These are phyloP conservation scores for Plenodomus biglobosus DNA, from an alignment of 2,329 filamentous ascomycete genomes.

Conservation along the genomic window DNA sequence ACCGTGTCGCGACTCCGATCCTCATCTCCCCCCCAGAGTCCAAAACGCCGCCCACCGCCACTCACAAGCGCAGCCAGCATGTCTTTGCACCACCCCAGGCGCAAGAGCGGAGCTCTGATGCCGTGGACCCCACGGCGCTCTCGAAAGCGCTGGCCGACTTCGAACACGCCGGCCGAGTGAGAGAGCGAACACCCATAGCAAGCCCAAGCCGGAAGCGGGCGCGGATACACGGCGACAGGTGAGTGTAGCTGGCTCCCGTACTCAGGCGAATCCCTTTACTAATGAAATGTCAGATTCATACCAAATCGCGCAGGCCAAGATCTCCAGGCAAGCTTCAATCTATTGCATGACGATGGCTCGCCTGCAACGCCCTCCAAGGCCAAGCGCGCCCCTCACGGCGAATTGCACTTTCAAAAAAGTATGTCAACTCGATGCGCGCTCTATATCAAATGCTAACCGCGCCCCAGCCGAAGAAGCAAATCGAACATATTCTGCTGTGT, in stretches of 20 bases:
- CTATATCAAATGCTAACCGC: constrained; percentile 12
- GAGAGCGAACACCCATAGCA: constrained; percentile 63
- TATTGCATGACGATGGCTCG: constrained; percentile 89
- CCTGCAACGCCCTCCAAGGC: constrained; percentile 86
- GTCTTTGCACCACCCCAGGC: constrained; percentile 29
- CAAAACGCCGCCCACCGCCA: constrained; percentile 61
- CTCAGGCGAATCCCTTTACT: neutral
- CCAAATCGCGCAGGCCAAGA: constrained; percentile 92
- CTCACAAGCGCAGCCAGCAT: constrained; percentile 50
- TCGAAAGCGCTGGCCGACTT: constrained; percentile 63
- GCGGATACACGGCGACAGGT: constrained; percentile 62
- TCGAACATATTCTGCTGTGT: constrained; percentile 81
- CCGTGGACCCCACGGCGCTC: constrained; percentile 61
- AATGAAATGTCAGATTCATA: constrained; percentile 70
- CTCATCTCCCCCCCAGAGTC: constrained; percentile 59
- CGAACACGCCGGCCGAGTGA: constrained; percentile 59
- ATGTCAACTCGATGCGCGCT: constrained; percentile 11
- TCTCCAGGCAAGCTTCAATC: constrained; percentile 85
- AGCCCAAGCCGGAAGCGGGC: constrained; percentile 71
- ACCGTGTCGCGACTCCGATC: constrained; percentile 47
- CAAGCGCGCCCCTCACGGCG: constrained; percentile 81
- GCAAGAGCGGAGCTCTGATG: constrained; percentile 50
- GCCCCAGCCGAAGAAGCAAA: constrained; percentile 84
- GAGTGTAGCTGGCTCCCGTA: neutral
- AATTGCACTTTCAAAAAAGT: constrained; percentile 91